These are phyloP conservation scores for Pestalotiopsis sp. DNA, from an alignment of 2,329 filamentous ascomycete species.

Conservation along the genomic window DNA sequence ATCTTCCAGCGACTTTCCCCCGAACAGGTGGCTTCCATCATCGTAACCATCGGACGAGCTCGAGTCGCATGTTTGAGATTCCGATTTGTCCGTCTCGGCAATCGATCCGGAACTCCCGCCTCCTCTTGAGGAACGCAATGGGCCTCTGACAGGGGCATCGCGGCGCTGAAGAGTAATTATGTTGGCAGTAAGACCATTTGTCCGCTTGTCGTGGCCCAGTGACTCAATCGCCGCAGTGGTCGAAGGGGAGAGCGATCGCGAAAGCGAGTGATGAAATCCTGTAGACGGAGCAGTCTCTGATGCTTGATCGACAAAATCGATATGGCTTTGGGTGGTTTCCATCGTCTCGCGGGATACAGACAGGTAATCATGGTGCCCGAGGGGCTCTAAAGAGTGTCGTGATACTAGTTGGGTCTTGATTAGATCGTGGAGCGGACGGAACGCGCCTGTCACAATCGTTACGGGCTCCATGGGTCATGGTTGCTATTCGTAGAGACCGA, in stretches of 20 bases:
- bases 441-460: neutral
- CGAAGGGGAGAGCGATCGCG: neutral
- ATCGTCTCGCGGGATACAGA: neutral
- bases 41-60: neutral
- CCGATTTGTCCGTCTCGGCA: neutral
- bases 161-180: neutral
- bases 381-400: neutral
- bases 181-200: neutral
- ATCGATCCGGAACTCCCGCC: neutral
- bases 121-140: neutral
- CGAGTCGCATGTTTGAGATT: neutral
- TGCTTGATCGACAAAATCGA: neutral
- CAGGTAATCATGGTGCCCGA: neutral
- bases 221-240: neutral
- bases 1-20: neutral
- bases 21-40: neutral
- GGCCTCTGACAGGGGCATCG: neutral
- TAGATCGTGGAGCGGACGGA: neutral
- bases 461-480: neutral
- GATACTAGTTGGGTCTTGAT: neutral
- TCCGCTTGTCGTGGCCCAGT: neutral
- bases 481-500: neutral
- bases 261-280: neutral
- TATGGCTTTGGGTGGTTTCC: neutral
- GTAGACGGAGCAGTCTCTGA: neutral